Percentiles rank a stretch among this genome's conserved stretches.
Evolutionary conservation across 768 basidiomycete species (phyloP).

Genomic region (Suillus hirtellus): DNA sequence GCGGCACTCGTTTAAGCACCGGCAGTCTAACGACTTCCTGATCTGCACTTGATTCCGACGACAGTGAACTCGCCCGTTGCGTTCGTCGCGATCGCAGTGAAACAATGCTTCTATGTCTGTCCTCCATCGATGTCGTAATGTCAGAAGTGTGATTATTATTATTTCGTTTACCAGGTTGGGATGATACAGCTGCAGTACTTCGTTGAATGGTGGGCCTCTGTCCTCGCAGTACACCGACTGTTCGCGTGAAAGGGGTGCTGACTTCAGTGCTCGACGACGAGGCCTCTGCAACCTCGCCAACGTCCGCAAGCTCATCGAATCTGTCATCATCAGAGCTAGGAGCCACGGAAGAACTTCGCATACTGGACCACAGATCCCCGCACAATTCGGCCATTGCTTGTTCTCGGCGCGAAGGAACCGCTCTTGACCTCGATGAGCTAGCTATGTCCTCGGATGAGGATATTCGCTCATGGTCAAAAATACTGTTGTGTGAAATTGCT

Average conservation of each 20-base stretch:
- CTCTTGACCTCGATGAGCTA: background rate
- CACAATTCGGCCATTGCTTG: conserved; percentile 5
- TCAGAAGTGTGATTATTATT: background rate
- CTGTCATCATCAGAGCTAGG: conserved; percentile 1
- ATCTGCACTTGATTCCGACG: conserved; percentile 3
- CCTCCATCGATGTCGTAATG: background rate
- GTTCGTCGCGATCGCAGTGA: background rate
- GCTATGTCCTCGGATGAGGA: background rate
- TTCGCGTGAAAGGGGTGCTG: background rate
- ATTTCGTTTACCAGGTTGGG: background rate
- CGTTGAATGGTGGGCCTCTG: background rate
- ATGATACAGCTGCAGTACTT: background rate
- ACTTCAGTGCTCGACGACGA: background rate
- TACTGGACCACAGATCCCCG: background rate
- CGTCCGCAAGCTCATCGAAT: background rate
- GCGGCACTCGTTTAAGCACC: conserved; percentile 26
- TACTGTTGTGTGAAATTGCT: background rate
- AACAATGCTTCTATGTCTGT: no score
- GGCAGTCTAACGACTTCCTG: background rate
- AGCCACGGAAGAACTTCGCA: background rate
- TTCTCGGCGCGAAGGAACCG: background rate
- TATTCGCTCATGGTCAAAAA: background rate
- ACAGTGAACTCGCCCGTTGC: background rate
- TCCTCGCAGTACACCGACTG: background rate
- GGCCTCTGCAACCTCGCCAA: background rate